These are phyloP conservation scores for Lepiota venenata DNA, from an alignment of 768 basidiomycete species.

Conservation along the genomic window DNA sequence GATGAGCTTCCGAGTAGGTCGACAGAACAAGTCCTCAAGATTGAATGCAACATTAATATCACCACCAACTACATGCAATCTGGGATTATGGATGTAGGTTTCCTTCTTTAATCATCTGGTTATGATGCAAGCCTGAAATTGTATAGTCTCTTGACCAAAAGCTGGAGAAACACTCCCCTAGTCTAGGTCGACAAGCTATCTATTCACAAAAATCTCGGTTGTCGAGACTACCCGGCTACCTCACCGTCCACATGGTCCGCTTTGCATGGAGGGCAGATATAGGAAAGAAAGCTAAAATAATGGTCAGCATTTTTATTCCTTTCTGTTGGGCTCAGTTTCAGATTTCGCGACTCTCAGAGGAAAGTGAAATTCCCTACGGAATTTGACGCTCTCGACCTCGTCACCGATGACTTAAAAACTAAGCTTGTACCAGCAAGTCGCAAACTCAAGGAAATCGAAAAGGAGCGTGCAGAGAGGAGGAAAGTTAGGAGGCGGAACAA, in stretches of 20 bases:
- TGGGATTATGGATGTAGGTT: slow-evolving; percentile 74
- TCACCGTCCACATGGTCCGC: slow-evolving; percentile 93
- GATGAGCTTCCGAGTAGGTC: slow-evolving; percentile 68
- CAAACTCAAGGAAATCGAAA: slow-evolving; percentile 75
- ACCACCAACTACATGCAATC: slow-evolving; percentile 86
- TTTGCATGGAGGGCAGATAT: slow-evolving; percentile 95
- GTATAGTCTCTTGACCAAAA: slow-evolving; percentile 79
- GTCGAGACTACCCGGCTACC: slow-evolving; percentile 78
- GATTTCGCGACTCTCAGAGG: slow-evolving; percentile 39
- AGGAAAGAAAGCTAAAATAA: slow-evolving; percentile 91
- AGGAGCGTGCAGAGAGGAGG: slow-evolving; percentile 77
- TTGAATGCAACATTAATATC: slow-evolving; percentile 89
- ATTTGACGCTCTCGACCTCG: slow-evolving; percentile 81
- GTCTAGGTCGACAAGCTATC: slow-evolving; percentile 73
- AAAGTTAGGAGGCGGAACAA: slow-evolving; percentile 81
- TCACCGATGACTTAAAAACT: slow-evolving; percentile 71
- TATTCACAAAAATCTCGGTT: slow-evolving; percentile 83
- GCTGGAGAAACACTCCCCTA: slow-evolving; percentile 80
- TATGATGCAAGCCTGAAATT: background rate
- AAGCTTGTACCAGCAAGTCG: slow-evolving; percentile 70
- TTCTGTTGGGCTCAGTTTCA: background rate
- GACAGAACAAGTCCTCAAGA: slow-evolving; percentile 76
- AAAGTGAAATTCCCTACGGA: slow-evolving; percentile 93
- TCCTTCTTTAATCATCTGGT: background rate
- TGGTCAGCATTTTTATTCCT: slow-evolving; percentile 47